Percentiles rank a stretch among this genome's conserved stretches.
These are phyloP conservation scores for Penicillium cosmopolitanum DNA, from an alignment of 495 filamentous ascomycete genomes.

Conservation along the genomic window DNA sequence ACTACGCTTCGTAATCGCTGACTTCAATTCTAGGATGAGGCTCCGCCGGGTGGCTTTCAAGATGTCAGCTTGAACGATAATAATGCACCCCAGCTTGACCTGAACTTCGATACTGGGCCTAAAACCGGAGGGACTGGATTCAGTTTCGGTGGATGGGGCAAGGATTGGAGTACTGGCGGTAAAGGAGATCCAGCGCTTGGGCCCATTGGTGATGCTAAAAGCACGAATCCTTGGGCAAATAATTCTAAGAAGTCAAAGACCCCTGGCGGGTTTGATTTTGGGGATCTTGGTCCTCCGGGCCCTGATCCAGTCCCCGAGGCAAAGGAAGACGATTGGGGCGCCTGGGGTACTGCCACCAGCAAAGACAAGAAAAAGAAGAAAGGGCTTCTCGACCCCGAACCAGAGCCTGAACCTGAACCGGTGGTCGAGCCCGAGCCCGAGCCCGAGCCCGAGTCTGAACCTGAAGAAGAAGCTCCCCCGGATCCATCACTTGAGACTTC, in stretches of 20 bases:
- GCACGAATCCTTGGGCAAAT: conserved; percentile 47
- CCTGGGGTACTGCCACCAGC: conserved; percentile 15
- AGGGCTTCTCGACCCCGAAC: conserved; percentile 25
- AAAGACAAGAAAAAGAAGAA: conserved; percentile 39
- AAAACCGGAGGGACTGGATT: conserved; percentile 40
- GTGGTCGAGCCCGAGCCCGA: conserved; percentile 30
- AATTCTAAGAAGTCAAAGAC: conserved; percentile 39
- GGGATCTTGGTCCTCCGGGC: conserved; percentile 38
- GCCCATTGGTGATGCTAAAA: conserved; percentile 36
- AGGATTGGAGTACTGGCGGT: conserved; percentile 43
- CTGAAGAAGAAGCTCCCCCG: conserved; percentile 6
- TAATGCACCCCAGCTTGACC: conserved; percentile 47
- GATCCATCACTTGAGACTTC: conserved; percentile 20
- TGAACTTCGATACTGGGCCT: conserved; percentile 44
- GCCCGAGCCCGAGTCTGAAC: conserved; percentile 18
- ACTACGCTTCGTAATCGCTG: background rate
- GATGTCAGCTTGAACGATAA: conserved; percentile 49
- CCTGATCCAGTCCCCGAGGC: conserved; percentile 17
- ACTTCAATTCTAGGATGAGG: conserved; percentile 25
- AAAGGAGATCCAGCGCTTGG: conserved; percentile 37
- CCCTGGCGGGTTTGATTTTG: conserved; percentile 50
- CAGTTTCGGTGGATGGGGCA: conserved; percentile 51
- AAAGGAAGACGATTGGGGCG: conserved; percentile 38
- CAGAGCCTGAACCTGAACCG: conserved; percentile 15
- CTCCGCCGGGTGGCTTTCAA: conserved; percentile 43